A percentile compares a stretch with the other conserved stretches of the same genome.
phyloP scores from a whole-genome alignment of 306 rosid genomes.

The Gastrolobium villosum region DNA sequence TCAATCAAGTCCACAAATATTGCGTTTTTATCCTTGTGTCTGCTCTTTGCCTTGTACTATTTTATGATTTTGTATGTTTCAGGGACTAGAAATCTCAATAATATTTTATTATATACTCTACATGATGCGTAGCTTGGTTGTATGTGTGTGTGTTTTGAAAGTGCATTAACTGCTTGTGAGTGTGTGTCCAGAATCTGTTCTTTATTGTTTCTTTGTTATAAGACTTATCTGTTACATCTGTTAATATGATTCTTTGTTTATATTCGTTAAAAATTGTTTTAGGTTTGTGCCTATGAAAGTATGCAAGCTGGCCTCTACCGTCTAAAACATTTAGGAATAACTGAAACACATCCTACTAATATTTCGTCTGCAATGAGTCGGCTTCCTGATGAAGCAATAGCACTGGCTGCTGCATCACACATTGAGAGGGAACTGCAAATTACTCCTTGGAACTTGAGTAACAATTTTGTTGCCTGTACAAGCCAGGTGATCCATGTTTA shows the following conservation, averaged over 20 bases:
- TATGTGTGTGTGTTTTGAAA: slow-evolving; percentile 4
- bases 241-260: slow-evolving; percentile 23
- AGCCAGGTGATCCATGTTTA: slow-evolving; percentile 71
- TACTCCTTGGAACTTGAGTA: slow-evolving; percentile 99
- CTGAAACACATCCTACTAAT: slow-evolving; percentile 82
- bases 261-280: slow-evolving; percentile 39
- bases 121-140: slow-evolving; percentile 33
- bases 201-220: slow-evolving; percentile 9
- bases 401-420: slow-evolving; percentile 98
- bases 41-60: not conserved
- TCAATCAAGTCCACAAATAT: no score
- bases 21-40: slow-evolving; percentile 11
- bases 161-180: slow-evolving; percentile 15
- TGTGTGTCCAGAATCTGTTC: slow-evolving; percentile 15
- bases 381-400: slow-evolving; percentile 94
- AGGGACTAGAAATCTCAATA: slow-evolving; percentile 19
- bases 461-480: slow-evolving; percentile 93
- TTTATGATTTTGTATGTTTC: slow-evolving; percentile 30
- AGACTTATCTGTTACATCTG: slow-evolving; percentile 11
- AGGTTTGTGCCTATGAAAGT: slow-evolving; percentile 98
- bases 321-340: slow-evolving; percentile 92
- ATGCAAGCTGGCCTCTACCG: slow-evolving; percentile 98
- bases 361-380: slow-evolving; percentile 95
- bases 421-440: slow-evolving; percentile 96
- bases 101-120: not conserved